These are phyloP conservation scores for Candida chilensis DNA, from an alignment of 805 yeast species.

Conservation along the genomic window DNA sequence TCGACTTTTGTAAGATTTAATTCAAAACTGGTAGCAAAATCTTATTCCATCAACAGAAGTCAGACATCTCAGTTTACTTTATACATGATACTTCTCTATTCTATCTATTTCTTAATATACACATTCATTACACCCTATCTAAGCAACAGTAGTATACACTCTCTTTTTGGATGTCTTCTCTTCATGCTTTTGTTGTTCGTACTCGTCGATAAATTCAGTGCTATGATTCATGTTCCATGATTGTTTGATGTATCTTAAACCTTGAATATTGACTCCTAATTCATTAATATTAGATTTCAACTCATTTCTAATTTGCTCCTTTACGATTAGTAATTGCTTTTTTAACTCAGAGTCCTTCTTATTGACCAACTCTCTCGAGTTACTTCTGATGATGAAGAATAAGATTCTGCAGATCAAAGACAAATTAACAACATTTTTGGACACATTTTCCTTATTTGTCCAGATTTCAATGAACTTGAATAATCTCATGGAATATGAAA, in stretches of 20 bases:
- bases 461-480: constrained; percentile 70
- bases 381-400: constrained; percentile 63
- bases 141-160: constrained; percentile 47
- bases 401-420: constrained; percentile 66
- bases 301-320: constrained; percentile 47
- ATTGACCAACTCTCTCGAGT: constrained; percentile 70
- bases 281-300: constrained; percentile 43
- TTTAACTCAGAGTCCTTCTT: constrained; percentile 59
- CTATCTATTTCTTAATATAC: too few relatives aligned
- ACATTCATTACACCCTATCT: constrained; percentile 1
- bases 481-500: constrained; percentile 67
- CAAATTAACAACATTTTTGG: constrained; percentile 36
- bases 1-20: too few relatives aligned
- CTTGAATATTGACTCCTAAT: constrained; percentile 81
- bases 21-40: too few relatives aligned
- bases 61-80: too few relatives aligned
- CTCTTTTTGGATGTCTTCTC: constrained; percentile 62
- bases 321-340: constrained; percentile 55
- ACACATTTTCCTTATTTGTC: constrained; percentile 36
- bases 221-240: constrained; percentile 78
- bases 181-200: constrained; percentile 42
- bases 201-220: constrained; percentile 63
- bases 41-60: too few relatives aligned
- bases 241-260: constrained; percentile 60
- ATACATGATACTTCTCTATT: too few relatives aligned